Evolutionary conservation across 2,329 filamentous ascomycete genomes (phyloP).

Genomic region (Paraphaeosphaeria minitans): DNA sequence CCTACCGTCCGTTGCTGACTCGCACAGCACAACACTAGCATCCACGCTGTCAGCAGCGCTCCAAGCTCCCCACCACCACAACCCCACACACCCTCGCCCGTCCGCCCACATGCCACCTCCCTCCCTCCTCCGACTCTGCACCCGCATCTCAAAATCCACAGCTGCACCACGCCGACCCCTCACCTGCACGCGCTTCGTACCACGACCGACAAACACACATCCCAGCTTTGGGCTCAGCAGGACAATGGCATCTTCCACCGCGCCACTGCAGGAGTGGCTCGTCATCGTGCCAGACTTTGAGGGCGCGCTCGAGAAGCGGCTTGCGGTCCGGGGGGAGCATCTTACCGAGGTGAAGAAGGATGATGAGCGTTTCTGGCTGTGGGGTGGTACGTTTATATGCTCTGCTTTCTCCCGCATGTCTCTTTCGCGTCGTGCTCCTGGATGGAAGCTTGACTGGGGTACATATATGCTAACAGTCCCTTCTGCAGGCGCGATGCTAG

Average conservation of each 20-base stretch:
- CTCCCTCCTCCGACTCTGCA: not conserved
- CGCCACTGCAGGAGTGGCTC: slow-evolving; percentile 54
- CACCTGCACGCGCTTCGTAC: not conserved
- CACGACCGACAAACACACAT: not conserved
- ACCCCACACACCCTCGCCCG: not conserved
- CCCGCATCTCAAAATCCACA: not conserved
- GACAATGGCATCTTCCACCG: slow-evolving; percentile 31
- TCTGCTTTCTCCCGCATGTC: not conserved
- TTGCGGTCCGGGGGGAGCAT: slow-evolving; percentile 49
- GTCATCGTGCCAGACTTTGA: slow-evolving; percentile 55
- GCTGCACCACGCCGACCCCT: not conserved
- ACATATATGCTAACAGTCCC: not conserved
- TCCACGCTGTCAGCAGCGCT: not conserved
- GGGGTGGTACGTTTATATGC: slow-evolving; percentile 36
- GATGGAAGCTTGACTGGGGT: too few relatives aligned
- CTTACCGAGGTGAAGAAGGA: slow-evolving; percentile 36
- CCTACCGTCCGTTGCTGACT: not conserved
- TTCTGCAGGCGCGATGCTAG: slow-evolving; percentile 42
- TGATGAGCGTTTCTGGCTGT: slow-evolving; percentile 41
- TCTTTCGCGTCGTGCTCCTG: too few relatives aligned
- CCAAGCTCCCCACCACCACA: not conserved
- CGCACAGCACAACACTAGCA: not conserved
- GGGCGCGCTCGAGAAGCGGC: slow-evolving; percentile 49
- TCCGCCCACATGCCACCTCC: slow-evolving; percentile 3
- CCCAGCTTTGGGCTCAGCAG: not conserved